Base-by-base conservation (phyloP, 2,329 filamentous ascomycete genomes). In the Pseudogymnoascus verrucosus region DNA sequence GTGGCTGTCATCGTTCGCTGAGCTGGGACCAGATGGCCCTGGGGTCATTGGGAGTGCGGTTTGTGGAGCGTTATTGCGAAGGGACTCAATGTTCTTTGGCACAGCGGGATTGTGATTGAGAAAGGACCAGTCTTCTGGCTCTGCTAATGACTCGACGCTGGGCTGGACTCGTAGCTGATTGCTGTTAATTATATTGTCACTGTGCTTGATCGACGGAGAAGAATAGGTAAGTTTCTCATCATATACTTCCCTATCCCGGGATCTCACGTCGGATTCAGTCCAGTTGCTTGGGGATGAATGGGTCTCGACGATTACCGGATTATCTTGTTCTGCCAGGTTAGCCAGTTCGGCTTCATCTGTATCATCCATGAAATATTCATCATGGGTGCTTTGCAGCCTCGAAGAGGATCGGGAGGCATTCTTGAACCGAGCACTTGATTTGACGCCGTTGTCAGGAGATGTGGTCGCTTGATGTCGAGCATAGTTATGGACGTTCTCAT, bases 161-260 rank as follows among this genome's bases (percentile, higher is more conserved):
- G 44, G 31, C 3, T 62, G 40, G 6, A 57, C n/a, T 16, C 23
- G 34, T 12, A 61, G 60, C 39, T 61, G 36, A 39, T 44, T 44
- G 5, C 12, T n/a, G 60, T 61, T 62, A 44, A 62, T 51, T 28
- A 60, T 47, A 23, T 44, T 23, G 14, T 26, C 62, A 36, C n/a
- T n/a, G 31, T 62, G 14, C 21, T 62, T 34, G 26, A 16, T 47
- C 12, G 34, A 28, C 14, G 64, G 68, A 61, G 69, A 67, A 10
- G 71, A 71, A 51, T 68, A 69, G 61, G 72, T 68, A 61, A 72
- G 68, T 66, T 63, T 65, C 28, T 64, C 66, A 51, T 71, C 70
- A 60, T 70, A 72, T 67, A 70, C 63, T 65, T 70, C 68, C 40
- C 60, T 63, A 44, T 64, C 64, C 6, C 63, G 62, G 28, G 47